Evolutionary conservation across 2,329 filamentous ascomycete genomes (phyloP).

Genomic region (Stromatinia cepivora): DNA sequence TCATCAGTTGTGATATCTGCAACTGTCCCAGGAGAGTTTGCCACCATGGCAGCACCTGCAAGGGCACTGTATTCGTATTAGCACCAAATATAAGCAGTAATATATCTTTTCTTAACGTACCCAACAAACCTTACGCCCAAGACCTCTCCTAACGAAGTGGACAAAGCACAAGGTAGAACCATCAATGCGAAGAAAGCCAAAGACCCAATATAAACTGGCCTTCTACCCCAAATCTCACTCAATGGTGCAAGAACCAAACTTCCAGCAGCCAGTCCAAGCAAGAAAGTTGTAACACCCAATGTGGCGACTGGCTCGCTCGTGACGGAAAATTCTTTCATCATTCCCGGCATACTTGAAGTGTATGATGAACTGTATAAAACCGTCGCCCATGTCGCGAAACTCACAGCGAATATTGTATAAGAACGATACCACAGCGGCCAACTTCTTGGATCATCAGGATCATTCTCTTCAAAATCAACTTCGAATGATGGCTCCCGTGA

Average conservation of each 20-base stretch:
- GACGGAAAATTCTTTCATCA: conserved; percentile 66
- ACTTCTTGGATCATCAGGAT: conserved; percentile 65
- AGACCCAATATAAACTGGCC: conserved; percentile 67
- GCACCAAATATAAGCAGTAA: background rate
- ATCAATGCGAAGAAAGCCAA: conserved; percentile 65
- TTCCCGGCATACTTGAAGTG: conserved; percentile 67
- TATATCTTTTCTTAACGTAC: conserved; percentile 44
- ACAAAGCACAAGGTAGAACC: conserved; percentile 70
- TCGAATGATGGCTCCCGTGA: conserved; percentile 63
- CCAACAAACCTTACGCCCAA: conserved; percentile 75
- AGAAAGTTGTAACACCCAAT: conserved; percentile 75
- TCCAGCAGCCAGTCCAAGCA: conserved; percentile 71
- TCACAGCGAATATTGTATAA: conserved; percentile 42
- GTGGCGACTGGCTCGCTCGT: conserved; percentile 62
- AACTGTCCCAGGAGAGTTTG: conserved; percentile 79
- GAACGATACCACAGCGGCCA: conserved; percentile 58
- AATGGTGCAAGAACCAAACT: conserved; percentile 73
- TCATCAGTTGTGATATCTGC: conserved; percentile 82
- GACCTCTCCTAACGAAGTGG: conserved; percentile 65
- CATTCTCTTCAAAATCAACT: conserved; percentile 67
- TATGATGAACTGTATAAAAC: conserved; percentile 79
- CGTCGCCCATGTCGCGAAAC: conserved; percentile 44
- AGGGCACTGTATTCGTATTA: conserved; percentile 50
- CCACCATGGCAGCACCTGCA: conserved; percentile 77
- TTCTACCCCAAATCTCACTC: conserved; percentile 67